phyloP scores from a whole-genome alignment of 1,284 basidiomycete genomes.

The Trametes sp. region DNA sequence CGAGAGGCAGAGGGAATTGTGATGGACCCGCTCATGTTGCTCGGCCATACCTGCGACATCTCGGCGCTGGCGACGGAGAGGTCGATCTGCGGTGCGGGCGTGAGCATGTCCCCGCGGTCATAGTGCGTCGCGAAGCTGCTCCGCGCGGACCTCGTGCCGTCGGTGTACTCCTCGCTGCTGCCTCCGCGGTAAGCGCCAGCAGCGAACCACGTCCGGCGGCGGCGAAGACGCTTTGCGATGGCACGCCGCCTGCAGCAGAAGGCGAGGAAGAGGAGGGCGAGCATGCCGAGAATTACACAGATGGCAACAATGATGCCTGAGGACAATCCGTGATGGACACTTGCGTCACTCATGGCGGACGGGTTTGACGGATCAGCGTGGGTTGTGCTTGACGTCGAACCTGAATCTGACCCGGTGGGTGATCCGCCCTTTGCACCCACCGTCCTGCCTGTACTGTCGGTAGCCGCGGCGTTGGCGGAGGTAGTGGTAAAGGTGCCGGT shows the following conservation, averaged over 20 bases:
- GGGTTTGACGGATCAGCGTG: slow-evolving; percentile 12
- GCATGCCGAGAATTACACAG: slow-evolving; percentile 20
- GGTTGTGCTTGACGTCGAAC: slow-evolving; percentile 6
- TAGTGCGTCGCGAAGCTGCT: slow-evolving; percentile 57
- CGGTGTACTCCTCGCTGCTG: slow-evolving; percentile 30
- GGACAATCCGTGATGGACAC: slow-evolving; percentile 19
- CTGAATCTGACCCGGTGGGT: slow-evolving; percentile 9
- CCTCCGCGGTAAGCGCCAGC: slow-evolving; percentile 24
- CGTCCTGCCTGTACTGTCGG: neutral
- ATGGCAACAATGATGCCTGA: slow-evolving; percentile 30
- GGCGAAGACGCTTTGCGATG: slow-evolving; percentile 29
- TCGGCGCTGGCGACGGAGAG: slow-evolving; percentile 8
- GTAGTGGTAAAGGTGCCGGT: neutral
- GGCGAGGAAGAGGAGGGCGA: slow-evolving; percentile 24
- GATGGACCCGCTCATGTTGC: slow-evolving; percentile 29
- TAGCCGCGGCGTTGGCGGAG: slow-evolving; percentile 6
- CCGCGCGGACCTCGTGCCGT: slow-evolving; percentile 40
- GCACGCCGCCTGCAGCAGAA: slow-evolving; percentile 32
- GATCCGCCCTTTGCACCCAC: slow-evolving; percentile 12
- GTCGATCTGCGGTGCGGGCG: slow-evolving; percentile 30
- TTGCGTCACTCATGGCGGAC: slow-evolving; percentile 4
- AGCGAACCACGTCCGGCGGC: slow-evolving; percentile 38
- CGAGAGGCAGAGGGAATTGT: slow-evolving; percentile 26
- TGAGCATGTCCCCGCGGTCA: slow-evolving; percentile 43
- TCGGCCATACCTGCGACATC: slow-evolving; percentile 32